phyloP scores from a whole-genome alignment of 306 rosid genomes.

The Vigna mungo region DNA sequence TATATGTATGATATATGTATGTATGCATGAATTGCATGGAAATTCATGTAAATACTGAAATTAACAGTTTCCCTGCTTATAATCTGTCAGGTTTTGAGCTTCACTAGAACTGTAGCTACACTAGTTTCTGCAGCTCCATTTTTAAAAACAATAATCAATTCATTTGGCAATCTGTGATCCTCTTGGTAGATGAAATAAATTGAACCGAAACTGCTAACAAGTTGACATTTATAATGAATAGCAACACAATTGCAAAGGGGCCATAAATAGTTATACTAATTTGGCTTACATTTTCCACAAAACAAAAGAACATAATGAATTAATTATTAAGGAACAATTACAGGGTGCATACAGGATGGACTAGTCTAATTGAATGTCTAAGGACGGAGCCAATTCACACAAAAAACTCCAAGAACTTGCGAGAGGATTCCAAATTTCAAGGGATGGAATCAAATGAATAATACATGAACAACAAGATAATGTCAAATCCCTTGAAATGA shows the following conservation, averaged over 20 bases:
- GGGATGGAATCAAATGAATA: constrained; percentile 11
- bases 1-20: too few relatives aligned
- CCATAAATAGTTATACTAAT: not conserved
- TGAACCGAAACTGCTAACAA: not conserved
- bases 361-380: constrained; percentile 2
- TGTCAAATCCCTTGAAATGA: constrained; percentile 1
- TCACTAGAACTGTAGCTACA: not conserved
- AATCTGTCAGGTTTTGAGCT: not conserved
- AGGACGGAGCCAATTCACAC: not conserved
- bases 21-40: not conserved
- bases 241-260: not conserved
- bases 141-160: not conserved
- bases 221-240: not conserved
- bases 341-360: constrained; percentile 32
- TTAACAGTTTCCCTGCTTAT: not conserved
- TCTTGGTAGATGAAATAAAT: not conserved
- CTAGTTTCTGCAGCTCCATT: not conserved
- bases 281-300: constrained; percentile 17
- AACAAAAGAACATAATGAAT: constrained; percentile 37
- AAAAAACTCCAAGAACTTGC: constrained; percentile 2
- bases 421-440: constrained; percentile 16
- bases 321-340: constrained; percentile 19
- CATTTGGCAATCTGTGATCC: not conserved
- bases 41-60: not conserved
- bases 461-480: not conserved